phyloP scores from a whole-genome alignment of 129 eudicot genomes.

The Pittosporum tobira region DNA sequence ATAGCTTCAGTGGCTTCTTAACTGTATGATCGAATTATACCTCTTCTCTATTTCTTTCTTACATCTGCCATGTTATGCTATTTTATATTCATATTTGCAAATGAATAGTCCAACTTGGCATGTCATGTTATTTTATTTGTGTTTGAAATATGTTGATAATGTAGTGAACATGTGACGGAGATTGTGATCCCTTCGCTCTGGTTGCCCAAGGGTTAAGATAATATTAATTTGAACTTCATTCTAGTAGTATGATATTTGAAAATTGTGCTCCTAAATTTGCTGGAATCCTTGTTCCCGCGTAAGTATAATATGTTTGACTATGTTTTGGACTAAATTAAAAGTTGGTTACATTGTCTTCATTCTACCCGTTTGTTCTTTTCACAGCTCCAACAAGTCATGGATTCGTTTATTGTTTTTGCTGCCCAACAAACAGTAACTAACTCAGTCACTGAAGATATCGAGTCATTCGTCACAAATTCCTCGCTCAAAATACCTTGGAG shows the following conservation, averaged over 20 bases:
- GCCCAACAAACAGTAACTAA: conserved; percentile 45
- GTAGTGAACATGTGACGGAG: background rate
- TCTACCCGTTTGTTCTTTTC: conserved; percentile 11
- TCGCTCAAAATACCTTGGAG: conserved; percentile 48
- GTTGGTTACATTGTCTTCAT: background rate
- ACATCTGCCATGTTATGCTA: background rate
- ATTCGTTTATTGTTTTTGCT: conserved; percentile 80
- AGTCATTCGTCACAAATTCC: conserved; percentile 16
- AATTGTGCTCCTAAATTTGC: background rate
- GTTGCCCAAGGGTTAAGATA: background rate
- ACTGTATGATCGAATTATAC: conserved; percentile 53
- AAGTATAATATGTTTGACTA: background rate
- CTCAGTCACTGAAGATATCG: conserved; percentile 24
- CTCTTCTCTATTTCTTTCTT: background rate
- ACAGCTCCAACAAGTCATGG: conserved; percentile 96
- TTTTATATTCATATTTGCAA: background rate
- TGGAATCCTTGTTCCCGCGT: background rate
- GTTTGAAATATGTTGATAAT: background rate
- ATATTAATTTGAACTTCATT: no score
- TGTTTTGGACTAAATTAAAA: background rate
- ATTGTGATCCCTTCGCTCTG: background rate
- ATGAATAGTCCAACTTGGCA: background rate
- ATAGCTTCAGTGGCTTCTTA: conserved; percentile 90
- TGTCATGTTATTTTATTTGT: background rate
- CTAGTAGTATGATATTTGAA: no score